Percentiles rank a stretch among this genome's conserved stretches.
Conservation (phyloP, 345 rosid species). For the Salix koriyanagi region DNA sequence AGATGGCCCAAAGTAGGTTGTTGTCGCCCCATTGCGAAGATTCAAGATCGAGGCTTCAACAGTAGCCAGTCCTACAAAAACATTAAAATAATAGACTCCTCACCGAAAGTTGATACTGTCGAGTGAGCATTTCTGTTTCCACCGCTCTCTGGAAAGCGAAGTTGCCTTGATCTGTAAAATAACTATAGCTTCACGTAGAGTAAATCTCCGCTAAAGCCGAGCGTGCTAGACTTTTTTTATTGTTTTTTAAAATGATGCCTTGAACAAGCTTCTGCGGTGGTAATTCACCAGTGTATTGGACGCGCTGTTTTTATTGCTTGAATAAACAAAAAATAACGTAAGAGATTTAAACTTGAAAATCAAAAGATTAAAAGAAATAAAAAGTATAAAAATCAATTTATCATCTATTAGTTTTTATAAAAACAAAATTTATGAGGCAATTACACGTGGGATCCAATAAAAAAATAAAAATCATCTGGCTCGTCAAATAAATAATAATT, state of each 20-base stretch:
- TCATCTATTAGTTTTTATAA: too few species aligned
- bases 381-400: not conserved
- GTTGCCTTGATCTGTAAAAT: not conserved
- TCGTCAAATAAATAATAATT: too few species aligned
- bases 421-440: too few species aligned
- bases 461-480: too few species aligned
- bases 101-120: constrained; percentile 25
- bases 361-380: too few species aligned
- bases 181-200: not conserved
- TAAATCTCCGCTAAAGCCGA: too few species aligned
- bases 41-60: not conserved
- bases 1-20: constrained; percentile 13
- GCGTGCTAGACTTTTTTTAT: too few species aligned
- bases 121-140: not conserved
- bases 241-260: not conserved
- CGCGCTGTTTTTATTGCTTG: too few species aligned
- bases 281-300: not conserved
- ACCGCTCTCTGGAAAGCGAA: constrained; percentile 14
- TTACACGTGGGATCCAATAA: too few species aligned
- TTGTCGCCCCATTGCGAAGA: not conserved
- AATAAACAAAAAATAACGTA: too few species aligned
- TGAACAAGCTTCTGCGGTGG: not conserved
- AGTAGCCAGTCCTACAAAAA: not conserved
- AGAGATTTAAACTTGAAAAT: too few species aligned
- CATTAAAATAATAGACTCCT: not conserved